phyloP scores from a whole-genome alignment of 345 rosid species.

The Gossypium sturtianum region DNA sequence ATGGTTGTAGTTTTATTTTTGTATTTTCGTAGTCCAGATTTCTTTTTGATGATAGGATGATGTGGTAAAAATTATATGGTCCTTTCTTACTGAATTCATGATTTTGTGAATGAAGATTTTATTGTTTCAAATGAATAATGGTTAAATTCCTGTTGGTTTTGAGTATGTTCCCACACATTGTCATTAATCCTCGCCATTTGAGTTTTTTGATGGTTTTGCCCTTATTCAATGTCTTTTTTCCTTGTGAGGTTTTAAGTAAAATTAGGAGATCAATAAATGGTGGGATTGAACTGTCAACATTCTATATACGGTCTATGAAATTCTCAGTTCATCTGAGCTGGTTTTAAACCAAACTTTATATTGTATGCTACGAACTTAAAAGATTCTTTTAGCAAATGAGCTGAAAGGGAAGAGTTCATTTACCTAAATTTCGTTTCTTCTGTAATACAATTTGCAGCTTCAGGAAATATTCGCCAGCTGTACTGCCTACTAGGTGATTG shows the following conservation, averaged over 20 bases:
- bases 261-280: neutral
- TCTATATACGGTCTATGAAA: neutral
- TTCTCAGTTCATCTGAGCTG: neutral
- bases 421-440: neutral
- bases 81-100: neutral
- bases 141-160: neutral
- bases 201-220: neutral
- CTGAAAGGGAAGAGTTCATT: neutral
- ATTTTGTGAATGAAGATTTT: neutral
- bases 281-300: neutral
- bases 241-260: neutral
- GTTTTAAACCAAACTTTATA: neutral
- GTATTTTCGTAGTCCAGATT: neutral
- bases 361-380: neutral
- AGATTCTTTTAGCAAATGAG: neutral
- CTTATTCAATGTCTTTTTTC: neutral
- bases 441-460: slow-evolving; percentile 44
- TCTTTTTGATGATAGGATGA: neutral
- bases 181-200: neutral
- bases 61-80: neutral
- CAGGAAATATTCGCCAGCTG: slow-evolving; percentile 96
- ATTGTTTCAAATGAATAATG: neutral
- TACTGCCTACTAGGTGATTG: slow-evolving; percentile 95
- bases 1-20: neutral
- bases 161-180: neutral